phyloP scores from a whole-genome alignment of 176 grass and related monocot species.

The Microstegium vimineum region DNA sequence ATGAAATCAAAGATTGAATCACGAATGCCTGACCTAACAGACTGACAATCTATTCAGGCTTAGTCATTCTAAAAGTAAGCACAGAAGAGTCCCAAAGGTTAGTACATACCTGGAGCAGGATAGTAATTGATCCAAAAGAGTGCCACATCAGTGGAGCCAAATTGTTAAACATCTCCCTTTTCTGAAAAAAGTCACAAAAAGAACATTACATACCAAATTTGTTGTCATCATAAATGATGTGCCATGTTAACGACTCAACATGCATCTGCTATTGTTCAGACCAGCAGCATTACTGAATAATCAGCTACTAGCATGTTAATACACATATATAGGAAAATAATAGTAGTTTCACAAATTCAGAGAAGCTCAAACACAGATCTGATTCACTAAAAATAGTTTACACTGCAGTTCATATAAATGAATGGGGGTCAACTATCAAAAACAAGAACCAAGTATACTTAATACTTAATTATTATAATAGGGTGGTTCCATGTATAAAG shows the following conservation, averaged over 20 bases:
- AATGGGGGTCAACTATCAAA: not conserved
- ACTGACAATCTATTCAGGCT: conserved; percentile 9
- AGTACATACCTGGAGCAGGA: conserved; percentile 54
- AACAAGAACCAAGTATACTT: not conserved
- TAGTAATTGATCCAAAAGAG: conserved; percentile 63
- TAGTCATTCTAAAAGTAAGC: not conserved
- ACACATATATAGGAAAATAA: not conserved
- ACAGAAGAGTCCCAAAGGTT: not conserved
- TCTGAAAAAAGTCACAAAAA: conserved; percentile 31
- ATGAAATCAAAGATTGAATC: not conserved
- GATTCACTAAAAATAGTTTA: not conserved
- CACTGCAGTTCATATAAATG: not conserved
- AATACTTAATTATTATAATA: not conserved
- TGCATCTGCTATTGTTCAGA: not conserved
- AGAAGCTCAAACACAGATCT: not conserved
- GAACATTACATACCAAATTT: conserved; percentile 15
- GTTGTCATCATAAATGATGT: not conserved
- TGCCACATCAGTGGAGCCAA: conserved; percentile 67
- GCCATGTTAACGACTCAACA: not conserved
- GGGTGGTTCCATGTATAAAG: not conserved
- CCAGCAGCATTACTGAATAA: conserved; percentile 3
- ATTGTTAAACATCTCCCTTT: conserved; percentile 62
- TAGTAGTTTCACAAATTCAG: not conserved
- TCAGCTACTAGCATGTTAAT: not conserved
- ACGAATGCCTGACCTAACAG: not conserved